Evolutionary conservation across 768 basidiomycete species (phyloP).

Genomic region (Hortiboletus campestris): DNA sequence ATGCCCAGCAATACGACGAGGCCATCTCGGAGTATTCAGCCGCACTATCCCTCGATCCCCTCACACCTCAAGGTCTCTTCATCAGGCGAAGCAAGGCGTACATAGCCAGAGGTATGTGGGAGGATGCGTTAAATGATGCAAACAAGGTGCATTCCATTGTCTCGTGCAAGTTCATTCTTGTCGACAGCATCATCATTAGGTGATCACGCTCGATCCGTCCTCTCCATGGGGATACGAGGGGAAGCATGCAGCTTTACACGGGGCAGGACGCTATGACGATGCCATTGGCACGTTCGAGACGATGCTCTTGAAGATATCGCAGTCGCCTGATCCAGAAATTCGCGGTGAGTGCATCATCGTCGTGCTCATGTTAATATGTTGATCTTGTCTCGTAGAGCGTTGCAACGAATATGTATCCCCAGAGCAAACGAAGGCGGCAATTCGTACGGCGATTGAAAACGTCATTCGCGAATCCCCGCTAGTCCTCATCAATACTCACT

Average conservation of each 20-base stretch:
- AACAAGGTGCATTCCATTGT: neutral
- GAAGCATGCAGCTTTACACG: neutral
- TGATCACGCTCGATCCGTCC: neutral
- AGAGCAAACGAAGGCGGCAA: neutral
- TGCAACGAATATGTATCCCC: neutral
- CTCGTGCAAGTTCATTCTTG: neutral
- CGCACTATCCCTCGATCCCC: neutral
- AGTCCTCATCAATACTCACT: constrained; percentile 2
- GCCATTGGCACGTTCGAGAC: neutral
- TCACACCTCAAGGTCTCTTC: neutral
- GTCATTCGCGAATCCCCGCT: constrained; percentile 1
- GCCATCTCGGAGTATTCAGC: neutral
- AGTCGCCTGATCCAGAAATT: neutral
- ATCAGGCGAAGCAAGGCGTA: neutral
- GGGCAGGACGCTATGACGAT: neutral
- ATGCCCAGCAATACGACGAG: neutral
- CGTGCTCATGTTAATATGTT: neutral
- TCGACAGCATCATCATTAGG: neutral
- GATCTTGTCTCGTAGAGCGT: neutral
- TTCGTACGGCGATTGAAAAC: neutral
- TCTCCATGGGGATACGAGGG: neutral
- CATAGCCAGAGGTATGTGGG: neutral
- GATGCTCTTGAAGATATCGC: constrained; percentile 1
- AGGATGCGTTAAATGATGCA: neutral
- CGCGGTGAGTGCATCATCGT: neutral